These are phyloP conservation scores for Nemania diffusa DNA, from an alignment of 2,329 filamentous ascomycete species.

Conservation along the genomic window DNA sequence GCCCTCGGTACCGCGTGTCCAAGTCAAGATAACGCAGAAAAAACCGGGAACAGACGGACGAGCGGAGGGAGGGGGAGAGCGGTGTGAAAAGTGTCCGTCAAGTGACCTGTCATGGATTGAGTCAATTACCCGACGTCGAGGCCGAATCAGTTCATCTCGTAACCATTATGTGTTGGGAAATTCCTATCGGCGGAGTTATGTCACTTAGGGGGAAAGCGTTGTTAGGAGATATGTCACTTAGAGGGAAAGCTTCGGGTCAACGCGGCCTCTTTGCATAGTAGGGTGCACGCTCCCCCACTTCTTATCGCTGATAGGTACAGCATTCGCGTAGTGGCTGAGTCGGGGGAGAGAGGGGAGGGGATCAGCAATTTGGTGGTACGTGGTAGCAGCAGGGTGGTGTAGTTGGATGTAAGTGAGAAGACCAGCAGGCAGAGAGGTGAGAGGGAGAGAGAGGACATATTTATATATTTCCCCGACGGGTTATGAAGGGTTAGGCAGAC, in stretches of 20 bases:
- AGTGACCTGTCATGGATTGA: not conserved
- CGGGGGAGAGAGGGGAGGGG: not conserved
- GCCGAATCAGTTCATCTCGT: constrained; percentile 11
- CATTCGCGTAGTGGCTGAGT: constrained; percentile 17
- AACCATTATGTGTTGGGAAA: constrained; percentile 20
- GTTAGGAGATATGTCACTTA: constrained; percentile 37
- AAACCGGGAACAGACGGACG: not conserved
- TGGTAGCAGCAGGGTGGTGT: not conserved
- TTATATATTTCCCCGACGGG: not conserved
- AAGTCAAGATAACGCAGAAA: not conserved
- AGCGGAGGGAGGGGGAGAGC: not conserved
- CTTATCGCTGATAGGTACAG: constrained; percentile 6
- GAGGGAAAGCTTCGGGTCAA: constrained; percentile 39
- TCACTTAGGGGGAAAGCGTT: constrained; percentile 36
- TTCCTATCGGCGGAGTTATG: constrained; percentile 19
- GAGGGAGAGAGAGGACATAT: not conserved
- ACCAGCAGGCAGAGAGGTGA: not conserved
- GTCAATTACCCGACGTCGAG: not conserved
- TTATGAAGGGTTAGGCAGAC: not conserved
- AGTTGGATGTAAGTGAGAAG: not conserved
- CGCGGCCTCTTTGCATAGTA: constrained; percentile 26
- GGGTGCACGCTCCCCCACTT: constrained; percentile 3
- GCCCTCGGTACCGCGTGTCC: not conserved
- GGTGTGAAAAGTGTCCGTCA: not conserved
- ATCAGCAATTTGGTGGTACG: not conserved